Evolutionary conservation across 1,284 basidiomycete genomes (phyloP).

Genomic region (Rhodotorula glutinis): DNA sequence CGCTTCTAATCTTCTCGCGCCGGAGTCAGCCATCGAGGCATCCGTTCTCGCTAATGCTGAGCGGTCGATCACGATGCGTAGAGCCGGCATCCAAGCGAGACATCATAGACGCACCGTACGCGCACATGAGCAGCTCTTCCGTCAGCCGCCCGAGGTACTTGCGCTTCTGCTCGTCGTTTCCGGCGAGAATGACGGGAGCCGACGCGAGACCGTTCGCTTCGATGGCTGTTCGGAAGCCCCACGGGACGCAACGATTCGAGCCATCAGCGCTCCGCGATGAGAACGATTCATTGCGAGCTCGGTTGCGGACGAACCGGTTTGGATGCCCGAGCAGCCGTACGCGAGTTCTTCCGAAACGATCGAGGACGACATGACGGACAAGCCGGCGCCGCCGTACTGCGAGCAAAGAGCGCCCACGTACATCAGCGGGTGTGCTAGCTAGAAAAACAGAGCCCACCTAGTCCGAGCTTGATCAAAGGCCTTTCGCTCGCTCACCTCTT

Average conservation of each 20-base stretch:
- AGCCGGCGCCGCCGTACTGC: slow-evolving; percentile 55
- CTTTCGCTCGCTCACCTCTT: slow-evolving; percentile 45
- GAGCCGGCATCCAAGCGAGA: slow-evolving; percentile 18
- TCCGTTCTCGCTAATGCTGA: too few relatives aligned
- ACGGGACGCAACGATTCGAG: background rate
- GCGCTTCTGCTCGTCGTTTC: slow-evolving; percentile 53
- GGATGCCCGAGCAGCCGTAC: slow-evolving; percentile 56
- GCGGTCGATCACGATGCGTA: too few relatives aligned
- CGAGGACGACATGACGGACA: slow-evolving; percentile 54
- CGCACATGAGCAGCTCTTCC: slow-evolving; percentile 57
- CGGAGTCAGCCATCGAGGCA: background rate
- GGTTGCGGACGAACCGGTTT: slow-evolving; percentile 48
- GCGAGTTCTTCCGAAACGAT: slow-evolving; percentile 53
- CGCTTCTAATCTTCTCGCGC: background rate
- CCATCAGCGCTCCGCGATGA: background rate
- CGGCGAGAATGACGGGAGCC: slow-evolving; percentile 56
- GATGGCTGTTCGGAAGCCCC: slow-evolving; percentile 45
- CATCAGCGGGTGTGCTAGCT: background rate
- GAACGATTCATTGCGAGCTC: too few relatives aligned
- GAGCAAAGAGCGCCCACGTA: background rate
- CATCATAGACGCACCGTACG: slow-evolving; percentile 53
- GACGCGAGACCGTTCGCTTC: slow-evolving; percentile 56
- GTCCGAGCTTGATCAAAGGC: background rate
- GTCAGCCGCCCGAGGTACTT: slow-evolving; percentile 60
- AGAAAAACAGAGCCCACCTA: too few relatives aligned